phyloP scores from a whole-genome alignment of 2,329 filamentous ascomycete species.

The Pyrenophora tritici-repentis region DNA sequence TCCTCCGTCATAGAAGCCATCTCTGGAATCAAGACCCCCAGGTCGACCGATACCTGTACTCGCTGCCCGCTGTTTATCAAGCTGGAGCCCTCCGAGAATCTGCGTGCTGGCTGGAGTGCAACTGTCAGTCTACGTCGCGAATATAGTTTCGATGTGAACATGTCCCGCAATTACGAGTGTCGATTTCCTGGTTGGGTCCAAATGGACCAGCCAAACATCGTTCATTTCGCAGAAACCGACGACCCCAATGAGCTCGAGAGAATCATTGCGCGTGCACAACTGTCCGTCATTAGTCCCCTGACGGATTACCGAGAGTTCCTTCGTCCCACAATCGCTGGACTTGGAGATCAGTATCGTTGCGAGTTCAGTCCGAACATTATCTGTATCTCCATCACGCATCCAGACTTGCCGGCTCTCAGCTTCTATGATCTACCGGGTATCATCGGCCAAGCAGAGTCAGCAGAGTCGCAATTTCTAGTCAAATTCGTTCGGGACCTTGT shows the following conservation, averaged over 20 bases:
- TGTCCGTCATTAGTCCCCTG: conserved; percentile 74
- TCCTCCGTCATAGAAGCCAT: conserved; percentile 61
- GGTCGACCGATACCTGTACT: conserved; percentile 75
- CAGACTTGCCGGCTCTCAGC: conserved; percentile 71
- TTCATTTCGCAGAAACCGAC: conserved; percentile 67
- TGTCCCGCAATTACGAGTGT: conserved; percentile 51
- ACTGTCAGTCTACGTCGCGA: conserved; percentile 67
- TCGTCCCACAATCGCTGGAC: conserved; percentile 12
- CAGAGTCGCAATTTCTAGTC: conserved; percentile 58
- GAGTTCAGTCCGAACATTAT: conserved; percentile 85
- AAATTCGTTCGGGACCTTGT: conserved; percentile 74
- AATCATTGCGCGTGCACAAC: conserved; percentile 73
- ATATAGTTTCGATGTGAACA: conserved; percentile 58
- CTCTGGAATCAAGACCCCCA: conserved; percentile 71
- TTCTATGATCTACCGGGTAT: conserved; percentile 88
- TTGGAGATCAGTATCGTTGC: conserved; percentile 50
- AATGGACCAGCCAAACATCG: conserved; percentile 47
- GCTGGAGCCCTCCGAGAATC: conserved; percentile 60
- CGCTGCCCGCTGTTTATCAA: conserved; percentile 81
- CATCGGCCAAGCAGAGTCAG: conserved; percentile 69
- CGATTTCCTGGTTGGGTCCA: conserved; percentile 66
- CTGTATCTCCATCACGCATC: conserved; percentile 73
- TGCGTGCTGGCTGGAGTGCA: conserved; percentile 64
- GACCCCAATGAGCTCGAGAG: conserved; percentile 68
- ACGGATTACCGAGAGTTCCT: conserved; percentile 52